These are phyloP conservation scores for Amphibolis antarctica DNA, from an alignment of 106 monocot genomes.

Conservation along the genomic window DNA sequence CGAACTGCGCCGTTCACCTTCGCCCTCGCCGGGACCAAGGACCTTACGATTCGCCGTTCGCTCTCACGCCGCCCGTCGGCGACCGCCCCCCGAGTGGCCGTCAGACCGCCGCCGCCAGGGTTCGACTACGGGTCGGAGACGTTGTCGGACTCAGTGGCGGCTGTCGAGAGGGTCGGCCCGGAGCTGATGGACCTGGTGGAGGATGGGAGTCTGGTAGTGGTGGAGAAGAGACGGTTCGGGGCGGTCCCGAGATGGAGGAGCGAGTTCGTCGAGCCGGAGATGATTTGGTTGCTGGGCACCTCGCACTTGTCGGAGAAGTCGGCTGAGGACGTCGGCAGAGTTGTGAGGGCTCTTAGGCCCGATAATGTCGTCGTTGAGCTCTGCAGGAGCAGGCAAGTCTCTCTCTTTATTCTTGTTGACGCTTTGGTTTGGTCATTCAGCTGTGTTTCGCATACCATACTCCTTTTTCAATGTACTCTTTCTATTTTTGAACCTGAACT, in stretches of 20 bases:
- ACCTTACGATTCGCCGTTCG: too few relatives aligned
- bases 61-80: background rate
- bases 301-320: conserved; percentile 64
- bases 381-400: conserved; percentile 85
- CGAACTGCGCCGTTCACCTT: too few relatives aligned
- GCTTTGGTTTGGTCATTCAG: too few relatives aligned
- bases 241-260: conserved; percentile 72
- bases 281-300: conserved; percentile 76
- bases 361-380: conserved; percentile 93
- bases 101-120: conserved; percentile 53
- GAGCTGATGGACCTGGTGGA: conserved; percentile 61
- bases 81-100: conserved; percentile 12
- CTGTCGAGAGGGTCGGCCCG: conserved; percentile 22
- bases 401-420: background rate
- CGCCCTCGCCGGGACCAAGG: too few relatives aligned
- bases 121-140: conserved; percentile 58
- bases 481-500: too few relatives aligned
- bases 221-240: conserved; percentile 56
- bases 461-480: too few relatives aligned
- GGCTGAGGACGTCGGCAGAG: conserved; percentile 49
- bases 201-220: conserved; percentile 43
- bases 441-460: too few relatives aligned
- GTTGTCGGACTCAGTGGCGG: conserved; percentile 32
- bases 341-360: conserved; percentile 49
- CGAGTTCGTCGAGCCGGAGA: conserved; percentile 74